These are phyloP conservation scores for Epichloe typhina DNA, from an alignment of 2,329 filamentous ascomycete genomes.

Conservation along the genomic window DNA sequence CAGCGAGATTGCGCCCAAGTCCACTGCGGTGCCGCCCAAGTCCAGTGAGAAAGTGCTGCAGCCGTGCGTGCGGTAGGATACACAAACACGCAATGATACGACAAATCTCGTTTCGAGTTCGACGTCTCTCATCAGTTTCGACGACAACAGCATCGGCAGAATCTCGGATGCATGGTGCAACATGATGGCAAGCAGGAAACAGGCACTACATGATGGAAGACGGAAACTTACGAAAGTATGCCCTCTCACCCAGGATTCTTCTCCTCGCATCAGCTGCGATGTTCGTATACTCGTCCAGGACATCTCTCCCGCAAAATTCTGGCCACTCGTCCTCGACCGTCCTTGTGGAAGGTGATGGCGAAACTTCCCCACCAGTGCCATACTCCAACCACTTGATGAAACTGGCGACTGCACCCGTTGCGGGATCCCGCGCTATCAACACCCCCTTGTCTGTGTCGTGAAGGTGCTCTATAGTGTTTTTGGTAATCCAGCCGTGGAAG, in stretches of 20 bases:
- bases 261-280: conserved; percentile 19
- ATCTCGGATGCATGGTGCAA: background rate
- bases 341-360: conserved; percentile 5
- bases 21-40: no score
- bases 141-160: conserved; percentile 1
- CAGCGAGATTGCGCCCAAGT: background rate
- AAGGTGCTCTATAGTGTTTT: conserved; percentile 18
- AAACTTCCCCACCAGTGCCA: conserved; percentile 6
- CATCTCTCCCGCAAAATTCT: conserved; percentile 15
- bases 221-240: conserved; percentile 24
- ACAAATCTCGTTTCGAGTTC: background rate
- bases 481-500: conserved; percentile 18
- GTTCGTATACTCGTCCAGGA: conserved; percentile 21
- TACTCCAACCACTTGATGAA: conserved; percentile 25
- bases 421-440: conserved; percentile 20
- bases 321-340: conserved; percentile 18
- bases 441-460: conserved; percentile 15
- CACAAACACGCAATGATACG: background rate
- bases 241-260: conserved; percentile 15
- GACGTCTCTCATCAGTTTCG: background rate
- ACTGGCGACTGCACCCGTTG: conserved; percentile 17
- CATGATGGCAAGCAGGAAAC: background rate
- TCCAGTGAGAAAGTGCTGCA: background rate
- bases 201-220: background rate
- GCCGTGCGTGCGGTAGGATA: background rate